These are phyloP conservation scores for Trichoderma aggressivum DNA, from an alignment of 2,329 filamentous ascomycete species.

Conservation along the genomic window DNA sequence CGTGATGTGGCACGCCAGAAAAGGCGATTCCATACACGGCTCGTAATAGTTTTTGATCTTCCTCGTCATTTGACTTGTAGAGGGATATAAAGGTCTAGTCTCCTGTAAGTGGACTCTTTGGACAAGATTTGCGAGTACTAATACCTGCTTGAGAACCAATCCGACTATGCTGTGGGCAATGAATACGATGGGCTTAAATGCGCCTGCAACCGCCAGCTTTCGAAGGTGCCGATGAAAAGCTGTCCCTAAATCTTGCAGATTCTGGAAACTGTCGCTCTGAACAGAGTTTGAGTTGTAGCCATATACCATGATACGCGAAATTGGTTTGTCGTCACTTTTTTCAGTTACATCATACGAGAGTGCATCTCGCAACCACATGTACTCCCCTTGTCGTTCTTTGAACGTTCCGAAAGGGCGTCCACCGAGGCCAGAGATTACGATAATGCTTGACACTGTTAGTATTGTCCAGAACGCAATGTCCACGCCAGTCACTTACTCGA, in stretches of 20 bases:
- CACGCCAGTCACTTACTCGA: neutral
- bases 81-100: neutral
- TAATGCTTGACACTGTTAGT: neutral
- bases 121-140: neutral
- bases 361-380: neutral
- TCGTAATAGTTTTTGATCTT: neutral
- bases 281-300: neutral
- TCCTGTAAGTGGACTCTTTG: neutral
- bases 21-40: neutral
- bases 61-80: neutral
- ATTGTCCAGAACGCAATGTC: accelerated
- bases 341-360: neutral
- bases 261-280: neutral
- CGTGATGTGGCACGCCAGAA: neutral
- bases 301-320: neutral
- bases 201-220: neutral
- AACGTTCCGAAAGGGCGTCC: neutral
- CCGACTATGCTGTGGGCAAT: neutral
- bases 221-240: neutral
- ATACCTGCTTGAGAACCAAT: neutral
- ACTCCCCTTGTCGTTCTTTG: neutral
- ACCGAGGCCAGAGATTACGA: neutral
- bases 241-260: neutral
- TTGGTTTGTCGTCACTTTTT: neutral
- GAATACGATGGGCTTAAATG: neutral